A percentile compares a stretch with the other conserved stretches of the same genome.
Evolutionary conservation across 805 yeast species (phyloP).

Genomic region (Ogataea dorogensis): DNA sequence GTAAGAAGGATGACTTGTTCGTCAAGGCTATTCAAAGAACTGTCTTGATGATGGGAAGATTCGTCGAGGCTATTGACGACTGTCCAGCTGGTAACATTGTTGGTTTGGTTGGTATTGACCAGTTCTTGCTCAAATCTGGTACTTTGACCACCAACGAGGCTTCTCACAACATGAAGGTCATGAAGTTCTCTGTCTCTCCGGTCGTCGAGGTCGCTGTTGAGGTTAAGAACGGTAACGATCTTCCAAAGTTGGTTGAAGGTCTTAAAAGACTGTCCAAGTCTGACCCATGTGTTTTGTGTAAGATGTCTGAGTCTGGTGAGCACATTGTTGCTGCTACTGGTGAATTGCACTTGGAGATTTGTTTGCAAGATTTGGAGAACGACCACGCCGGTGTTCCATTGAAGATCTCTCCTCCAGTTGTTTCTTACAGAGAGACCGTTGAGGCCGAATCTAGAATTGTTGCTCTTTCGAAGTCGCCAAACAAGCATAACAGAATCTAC

Average conservation of each 20-base stretch:
- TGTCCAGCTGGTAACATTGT: slow-evolving; percentile 99
- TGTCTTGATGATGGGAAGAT: slow-evolving; percentile 99
- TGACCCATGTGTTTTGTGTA: slow-evolving; percentile 94
- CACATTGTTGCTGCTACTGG: slow-evolving; percentile 99
- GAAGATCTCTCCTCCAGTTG: slow-evolving; percentile 96
- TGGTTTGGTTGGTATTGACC: slow-evolving; percentile 99
- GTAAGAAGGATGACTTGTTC: slow-evolving; percentile 97
- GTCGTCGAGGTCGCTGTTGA: slow-evolving; percentile 99
- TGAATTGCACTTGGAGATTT: slow-evolving; percentile 99
- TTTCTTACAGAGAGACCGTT: slow-evolving; percentile 98
- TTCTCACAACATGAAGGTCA: slow-evolving; percentile 99
- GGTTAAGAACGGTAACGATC: slow-evolving; percentile 98
- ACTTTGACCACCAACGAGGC: slow-evolving; percentile 95
- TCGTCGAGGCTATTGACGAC: slow-evolving; percentile 97
- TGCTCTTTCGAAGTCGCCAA: slow-evolving; percentile 98
- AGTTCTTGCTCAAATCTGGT: slow-evolving; percentile 99
- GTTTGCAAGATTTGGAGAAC: slow-evolving; percentile 91
- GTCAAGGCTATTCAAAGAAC: slow-evolving; percentile 98
- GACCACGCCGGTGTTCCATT: slow-evolving; percentile 99
- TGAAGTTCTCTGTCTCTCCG: slow-evolving; percentile 99
- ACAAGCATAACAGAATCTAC: slow-evolving; percentile 99
- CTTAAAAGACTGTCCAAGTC: slow-evolving; percentile 99
- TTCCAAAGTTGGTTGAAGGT: slow-evolving; percentile 99
- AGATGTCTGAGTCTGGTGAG: slow-evolving; percentile 94
- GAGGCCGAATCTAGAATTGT: slow-evolving; percentile 88